Evolutionary conservation across 2,329 filamentous ascomycete genomes (phyloP), one percentile per base, ranked within the genome.

Genomic region (Neonectria punicea): DNA sequence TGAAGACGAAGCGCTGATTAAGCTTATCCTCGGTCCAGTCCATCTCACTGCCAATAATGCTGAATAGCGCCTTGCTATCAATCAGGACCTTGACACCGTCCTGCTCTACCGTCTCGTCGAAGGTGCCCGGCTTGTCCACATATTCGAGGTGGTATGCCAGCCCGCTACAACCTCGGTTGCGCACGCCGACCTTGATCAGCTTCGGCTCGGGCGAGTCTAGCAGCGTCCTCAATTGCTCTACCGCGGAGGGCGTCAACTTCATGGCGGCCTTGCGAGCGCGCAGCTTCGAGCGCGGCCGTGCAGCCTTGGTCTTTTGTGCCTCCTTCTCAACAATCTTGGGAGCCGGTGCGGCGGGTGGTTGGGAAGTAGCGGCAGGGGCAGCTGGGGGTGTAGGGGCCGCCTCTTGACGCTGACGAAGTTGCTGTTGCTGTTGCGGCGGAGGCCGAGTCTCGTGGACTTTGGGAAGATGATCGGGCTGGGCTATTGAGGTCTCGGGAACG

Each of bases 11-110:
- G 70, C 93, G 87, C 80, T 94, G 88, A 78, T 92, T 97, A 69
- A 99, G 82, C 83, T 97, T 97, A 74, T 98, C 96, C 81, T 98
- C 94, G 11, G 95, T 86, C 94, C 95, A 99, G 77, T 99, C 96
- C 96, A 99, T 99, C 82, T 98, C 95, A 76, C 92, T 97, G 5
- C 96, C 96, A 74, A 99, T 98, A 58, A 99, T 98, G 80, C 95
- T 98, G 78, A 99, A 94, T 54, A 99, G 83, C 46, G 96, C 96
- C 84, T 98, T 98, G 85, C 93, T 97, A 80, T 99, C 96, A 62
- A 99, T 96, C 78, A 98, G 80, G 36, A 99, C 95, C 81, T 93
- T 95, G 62, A 99, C 95, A 0, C 95, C 96, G 75, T 98, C 96
- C 78, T 99, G 96, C 77, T 97, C 94, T 1, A 99, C 93, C 56